Evolutionary conservation across 2,329 filamentous ascomycete species (phyloP), one percentile per base, ranked within the genome.

Genomic region (Calonectria pseudoreteaudii): DNA sequence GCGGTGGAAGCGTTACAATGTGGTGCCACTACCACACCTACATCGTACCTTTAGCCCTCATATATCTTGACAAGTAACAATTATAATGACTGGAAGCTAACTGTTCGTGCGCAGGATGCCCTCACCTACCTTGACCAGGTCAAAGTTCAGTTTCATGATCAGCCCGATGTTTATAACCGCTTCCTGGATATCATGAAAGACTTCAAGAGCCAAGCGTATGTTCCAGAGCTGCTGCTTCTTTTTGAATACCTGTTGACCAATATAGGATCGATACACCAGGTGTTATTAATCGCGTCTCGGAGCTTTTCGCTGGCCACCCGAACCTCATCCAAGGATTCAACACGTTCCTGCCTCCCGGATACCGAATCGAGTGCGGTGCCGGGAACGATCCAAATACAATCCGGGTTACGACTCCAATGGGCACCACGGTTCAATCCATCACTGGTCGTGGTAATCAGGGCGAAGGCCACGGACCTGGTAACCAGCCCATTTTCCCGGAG

Each of bases 141-240:
- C 76, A 99, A 99, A 85, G 96, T 98, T 34, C 96, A 98, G 82
- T 99, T 99, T 80, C 94, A 95, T 74, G 96, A 98, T 76, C 95
- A 98, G 78, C 96, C 97, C 5, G 96, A 98, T 84, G 97, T 99
- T 0, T 99, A 99, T 82, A 98, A 98, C 81, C 90, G 94, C 47
- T 98, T 99, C 80, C 87, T 99, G 58, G 97, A 99, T 80, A 99
- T 99, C 64, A 99, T 99, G 97, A 99, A 99, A 82, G 97, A 99
- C 80, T 99, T 99, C 84, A 99, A 99, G 86, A 98, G 95, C 80
- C 96, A 98, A 86, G 95, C 96, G 91, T 96, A 88, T 86, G 94
- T 90, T 70, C 60, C 50, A 31, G 4, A 34, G 16, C 23, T n/a
- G 34, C 68, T 56, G 18, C 31, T 18, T 52, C 26, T 56, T 1